Base-by-base conservation (phyloP, 306 rosid species). In the Mimosa pudica region DNA sequence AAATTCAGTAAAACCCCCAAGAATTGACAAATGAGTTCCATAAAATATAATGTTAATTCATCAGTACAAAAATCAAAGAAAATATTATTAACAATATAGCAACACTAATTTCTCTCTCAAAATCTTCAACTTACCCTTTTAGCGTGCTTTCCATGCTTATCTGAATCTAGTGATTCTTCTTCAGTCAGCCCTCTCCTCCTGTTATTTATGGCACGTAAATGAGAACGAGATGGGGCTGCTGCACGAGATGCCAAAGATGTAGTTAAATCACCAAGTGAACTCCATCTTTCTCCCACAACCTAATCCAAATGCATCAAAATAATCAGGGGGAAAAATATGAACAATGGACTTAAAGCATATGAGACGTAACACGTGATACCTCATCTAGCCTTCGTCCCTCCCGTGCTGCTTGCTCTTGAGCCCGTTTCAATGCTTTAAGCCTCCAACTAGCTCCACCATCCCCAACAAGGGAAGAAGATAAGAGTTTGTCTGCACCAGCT, bases 401-500 rank as follows among this genome's bases (percentile, higher is more conserved):
- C 76, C 97, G 89, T 76, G 90, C 86, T 67, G 97, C 97, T 86
- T 92, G 97, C 83, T 95, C 97, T 86, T 90, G 87, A 32, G 98
- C 97, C 49, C 98, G 98, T 78, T 92, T 95, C 89, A 91, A 80
- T 16, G 98, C 98, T 90, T 95, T 95, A 62, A 91, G 92, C 82
- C 96, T 92, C 98, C 98, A 95, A 83, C 97, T 95, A 47, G 97
- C 97, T 24, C 98, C 98, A 70, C 98, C 98, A 82, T 92, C 98
- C 71, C 98, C 98, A 83, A 95, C 90, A 82, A 89, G 81, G 6
- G 97, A 87, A 77, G 94, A 89, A 83, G 94, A 84, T 36, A 86
- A 81, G 84, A 86, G 88, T 82, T 78, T 42, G 18, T 76, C 85
- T 41, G 69, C 84, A 74, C 84, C 87, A 76, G 77, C 76, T 74